Conservation (phyloP, 139 green algal genomes). For the Zygnema circumcarinatum region DNA sequence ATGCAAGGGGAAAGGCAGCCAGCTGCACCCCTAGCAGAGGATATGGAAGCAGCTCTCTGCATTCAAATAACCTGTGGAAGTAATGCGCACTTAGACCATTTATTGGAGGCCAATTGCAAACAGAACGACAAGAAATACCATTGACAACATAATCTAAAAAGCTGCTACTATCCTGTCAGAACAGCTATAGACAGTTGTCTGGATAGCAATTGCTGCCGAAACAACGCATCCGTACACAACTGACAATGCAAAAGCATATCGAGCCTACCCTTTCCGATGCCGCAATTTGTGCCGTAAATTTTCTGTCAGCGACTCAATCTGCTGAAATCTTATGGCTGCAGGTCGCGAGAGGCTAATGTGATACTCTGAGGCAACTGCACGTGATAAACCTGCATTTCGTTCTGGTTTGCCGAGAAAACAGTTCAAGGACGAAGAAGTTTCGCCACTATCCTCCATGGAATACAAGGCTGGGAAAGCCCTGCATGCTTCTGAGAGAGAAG, state of each 20-base stretch:
- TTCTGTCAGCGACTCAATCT: conserved; percentile 41
- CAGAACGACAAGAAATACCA: not conserved
- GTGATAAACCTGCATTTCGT: not conserved
- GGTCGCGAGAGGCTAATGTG: conserved; percentile 36
- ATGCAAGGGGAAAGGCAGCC: not conserved
- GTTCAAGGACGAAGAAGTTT: too few species aligned
- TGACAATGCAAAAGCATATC: too few species aligned
- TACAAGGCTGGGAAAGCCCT: not conserved
- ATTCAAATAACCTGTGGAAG: not conserved
- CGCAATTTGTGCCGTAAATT: conserved; percentile 32
- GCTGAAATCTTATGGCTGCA: conserved; percentile 28
- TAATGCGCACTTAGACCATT: too few species aligned
- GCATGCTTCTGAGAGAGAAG: not conserved
- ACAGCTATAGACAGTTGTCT: too few species aligned
- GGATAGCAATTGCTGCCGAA: too few species aligned
- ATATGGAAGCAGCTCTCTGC: not conserved
- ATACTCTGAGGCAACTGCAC: conserved; percentile 27
- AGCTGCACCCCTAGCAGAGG: not conserved
- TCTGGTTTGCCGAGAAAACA: not conserved
- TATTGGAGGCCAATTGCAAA: not conserved
- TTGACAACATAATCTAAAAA: not conserved
- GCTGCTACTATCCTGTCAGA: too few species aligned
- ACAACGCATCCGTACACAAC: too few species aligned
- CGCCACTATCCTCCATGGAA: not conserved
- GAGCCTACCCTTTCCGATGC: conserved; percentile 11